Percentiles rank a stretch among this genome's conserved stretches.
These are phyloP conservation scores for Solioccasus polychromus DNA, from an alignment of 768 basidiomycete genomes.

Conservation along the genomic window DNA sequence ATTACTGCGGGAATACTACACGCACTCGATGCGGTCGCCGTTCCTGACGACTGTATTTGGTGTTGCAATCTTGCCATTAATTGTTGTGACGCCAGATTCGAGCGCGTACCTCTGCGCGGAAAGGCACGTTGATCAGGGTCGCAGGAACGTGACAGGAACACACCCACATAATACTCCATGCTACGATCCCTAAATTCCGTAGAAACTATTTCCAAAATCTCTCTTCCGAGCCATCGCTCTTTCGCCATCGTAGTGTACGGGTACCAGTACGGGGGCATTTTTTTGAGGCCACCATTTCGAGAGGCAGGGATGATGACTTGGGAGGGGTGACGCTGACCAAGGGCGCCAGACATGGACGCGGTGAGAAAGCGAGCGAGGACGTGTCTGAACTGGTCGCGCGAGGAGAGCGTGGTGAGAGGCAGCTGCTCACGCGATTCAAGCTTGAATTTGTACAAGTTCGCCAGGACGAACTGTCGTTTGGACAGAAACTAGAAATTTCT, in stretches of 20 bases:
- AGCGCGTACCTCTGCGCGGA: constrained; percentile 60
- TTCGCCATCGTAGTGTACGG: constrained; percentile 94
- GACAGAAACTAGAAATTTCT: constrained; percentile 17
- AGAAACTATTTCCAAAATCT: constrained; percentile 87
- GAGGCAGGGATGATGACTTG: constrained; percentile 16
- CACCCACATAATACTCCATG: constrained; percentile 92
- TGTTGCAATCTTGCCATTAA: constrained; percentile 85
- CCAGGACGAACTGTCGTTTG: constrained; percentile 30
- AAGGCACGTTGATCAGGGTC: not conserved
- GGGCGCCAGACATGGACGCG: constrained; percentile 42
- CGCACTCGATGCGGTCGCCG: constrained; percentile 93
- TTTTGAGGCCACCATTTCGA: constrained; percentile 55
- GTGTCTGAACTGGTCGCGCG: constrained; percentile 55
- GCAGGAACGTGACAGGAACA: not conserved
- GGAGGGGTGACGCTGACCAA: constrained; percentile 25
- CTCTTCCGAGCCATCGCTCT: constrained; percentile 82
- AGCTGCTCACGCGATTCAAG: constrained; percentile 29
- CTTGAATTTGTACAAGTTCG: constrained; percentile 25
- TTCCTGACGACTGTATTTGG: constrained; percentile 78
- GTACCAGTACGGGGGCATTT: constrained; percentile 88
- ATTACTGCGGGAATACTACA: too few species aligned
- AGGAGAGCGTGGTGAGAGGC: constrained; percentile 46
- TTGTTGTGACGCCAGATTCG: constrained; percentile 92
- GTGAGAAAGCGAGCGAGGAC: constrained; percentile 52
- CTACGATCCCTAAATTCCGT: constrained; percentile 93